Conservation (phyloP, 75 land plant genomes). For the Pinus tabuliformis region DNA sequence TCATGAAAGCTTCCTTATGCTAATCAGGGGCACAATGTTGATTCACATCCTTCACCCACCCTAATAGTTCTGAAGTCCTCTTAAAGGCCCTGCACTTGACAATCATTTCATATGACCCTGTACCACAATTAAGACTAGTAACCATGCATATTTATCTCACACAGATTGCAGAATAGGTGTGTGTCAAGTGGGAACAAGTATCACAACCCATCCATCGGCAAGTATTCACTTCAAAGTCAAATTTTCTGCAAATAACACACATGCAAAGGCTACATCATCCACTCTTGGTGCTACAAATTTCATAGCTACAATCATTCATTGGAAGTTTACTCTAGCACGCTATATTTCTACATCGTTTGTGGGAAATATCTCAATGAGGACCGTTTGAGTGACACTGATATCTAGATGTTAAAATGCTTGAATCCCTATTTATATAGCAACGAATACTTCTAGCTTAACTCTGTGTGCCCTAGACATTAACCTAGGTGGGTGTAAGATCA, state of each 20-base stretch:
- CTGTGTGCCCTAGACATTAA: slow-evolving; percentile 58
- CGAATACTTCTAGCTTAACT: slow-evolving; percentile 80
- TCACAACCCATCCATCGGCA: slow-evolving; percentile 96
- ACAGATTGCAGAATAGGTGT: slow-evolving; percentile 87
- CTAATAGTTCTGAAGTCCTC: slow-evolving; percentile 77
- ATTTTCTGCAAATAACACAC: slow-evolving; percentile 87
- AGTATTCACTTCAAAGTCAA: slow-evolving; percentile 91
- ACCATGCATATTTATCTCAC: slow-evolving; percentile 55
- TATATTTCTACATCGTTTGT: slow-evolving; percentile 84
- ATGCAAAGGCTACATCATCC: slow-evolving; percentile 93
- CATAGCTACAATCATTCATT: slow-evolving; percentile 79
- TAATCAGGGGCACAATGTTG: slow-evolving; percentile 77
- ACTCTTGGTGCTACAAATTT: slow-evolving; percentile 62
- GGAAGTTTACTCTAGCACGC: slow-evolving; percentile 80
- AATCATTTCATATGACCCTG: slow-evolving; percentile 56
- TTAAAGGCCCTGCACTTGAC: slow-evolving; percentile 87
- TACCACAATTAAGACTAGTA: slow-evolving; percentile 23
- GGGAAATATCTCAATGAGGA: slow-evolving; percentile 66
- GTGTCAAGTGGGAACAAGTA: slow-evolving; percentile 90
- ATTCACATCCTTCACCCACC: slow-evolving; percentile 95
- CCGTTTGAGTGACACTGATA: slow-evolving; percentile 64
- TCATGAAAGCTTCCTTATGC: slow-evolving; percentile 65
- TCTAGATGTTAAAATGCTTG: slow-evolving; percentile 83
- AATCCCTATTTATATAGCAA: slow-evolving; percentile 87
- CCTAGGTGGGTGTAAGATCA: slow-evolving; percentile 66